Percentiles rank a stretch among this genome's conserved stretches.
These are phyloP conservation scores for Zygotorulaspora chibaensis DNA, from an alignment of 805 yeast genomes.

Conservation along the genomic window DNA sequence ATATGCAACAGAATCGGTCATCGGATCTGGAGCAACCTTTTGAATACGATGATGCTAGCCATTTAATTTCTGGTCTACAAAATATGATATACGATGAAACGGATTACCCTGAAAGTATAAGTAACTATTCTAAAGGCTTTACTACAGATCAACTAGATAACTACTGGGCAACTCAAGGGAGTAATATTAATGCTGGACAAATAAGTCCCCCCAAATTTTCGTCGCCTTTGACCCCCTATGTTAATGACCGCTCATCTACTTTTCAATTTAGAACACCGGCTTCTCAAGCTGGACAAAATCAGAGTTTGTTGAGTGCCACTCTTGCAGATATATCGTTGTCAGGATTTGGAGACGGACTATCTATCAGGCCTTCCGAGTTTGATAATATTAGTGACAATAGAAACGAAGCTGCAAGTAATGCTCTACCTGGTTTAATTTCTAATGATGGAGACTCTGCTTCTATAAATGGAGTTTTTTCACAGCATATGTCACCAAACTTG, in stretches of 20 bases:
- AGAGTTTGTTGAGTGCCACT: conserved; percentile 19
- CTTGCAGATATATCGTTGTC: conserved; percentile 14
- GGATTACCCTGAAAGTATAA: conserved; percentile 28
- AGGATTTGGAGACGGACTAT: conserved; percentile 7
- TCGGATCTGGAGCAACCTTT: conserved; percentile 22
- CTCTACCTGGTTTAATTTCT: background rate
- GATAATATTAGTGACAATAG: background rate
- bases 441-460: background rate
- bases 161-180: conserved; percentile 28
- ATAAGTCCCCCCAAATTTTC: background rate
- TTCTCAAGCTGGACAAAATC: conserved; percentile 13
- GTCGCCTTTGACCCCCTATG: background rate
- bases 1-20: conserved; percentile 10
- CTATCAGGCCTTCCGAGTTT: conserved; percentile 8
- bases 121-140: conserved; percentile 30
- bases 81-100: conserved; percentile 33
- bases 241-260: background rate
- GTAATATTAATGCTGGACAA: conserved; percentile 1
- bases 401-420: background rate
- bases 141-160: conserved; percentile 37
- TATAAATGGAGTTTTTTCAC: background rate
- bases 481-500: background rate
- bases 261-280: background rate
- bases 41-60: conserved; percentile 31
- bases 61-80: conserved; percentile 31